phyloP scores from a whole-genome alignment of 1,139 yeast species.

The Sugiyamaella pinicola region DNA sequence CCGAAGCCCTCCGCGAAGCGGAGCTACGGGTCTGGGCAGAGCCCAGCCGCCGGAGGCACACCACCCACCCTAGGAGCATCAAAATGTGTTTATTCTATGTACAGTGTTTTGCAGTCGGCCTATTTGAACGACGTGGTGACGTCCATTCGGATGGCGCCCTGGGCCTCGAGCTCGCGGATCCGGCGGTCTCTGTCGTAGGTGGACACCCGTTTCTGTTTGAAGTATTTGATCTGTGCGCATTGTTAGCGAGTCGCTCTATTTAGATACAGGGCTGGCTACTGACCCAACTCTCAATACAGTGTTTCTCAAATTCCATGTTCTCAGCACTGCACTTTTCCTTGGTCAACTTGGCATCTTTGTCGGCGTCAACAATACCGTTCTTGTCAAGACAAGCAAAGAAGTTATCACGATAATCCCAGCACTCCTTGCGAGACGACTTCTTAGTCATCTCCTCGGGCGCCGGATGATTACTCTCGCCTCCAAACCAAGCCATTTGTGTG shows the following conservation, averaged over 20 bases:
- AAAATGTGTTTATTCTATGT: constrained; percentile 13
- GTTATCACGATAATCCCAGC: constrained; percentile 70
- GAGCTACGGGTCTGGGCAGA: too few relatives aligned
- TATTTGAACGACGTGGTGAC: constrained; percentile 30
- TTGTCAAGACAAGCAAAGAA: constrained; percentile 62
- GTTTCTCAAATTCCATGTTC: constrained; percentile 51
- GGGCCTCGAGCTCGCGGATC: constrained; percentile 54
- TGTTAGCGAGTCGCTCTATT: constrained; percentile 4
- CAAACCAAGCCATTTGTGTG: constrained; percentile 45
- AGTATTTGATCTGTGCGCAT: constrained; percentile 49
- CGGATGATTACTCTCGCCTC: constrained; percentile 32
- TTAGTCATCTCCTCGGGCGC: constrained; percentile 51
- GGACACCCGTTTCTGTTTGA: constrained; percentile 64
- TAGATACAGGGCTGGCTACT: constrained; percentile 11
- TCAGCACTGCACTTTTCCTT: constrained; percentile 48
- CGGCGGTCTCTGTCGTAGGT: constrained; percentile 57
- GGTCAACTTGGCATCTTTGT: constrained; percentile 37
- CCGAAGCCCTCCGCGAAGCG: too few relatives aligned
- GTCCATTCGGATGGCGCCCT: constrained; percentile 47
- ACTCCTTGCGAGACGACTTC: constrained; percentile 52
- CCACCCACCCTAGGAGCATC: too few relatives aligned
- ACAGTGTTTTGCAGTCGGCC: constrained; percentile 9
- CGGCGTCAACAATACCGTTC: constrained; percentile 51
- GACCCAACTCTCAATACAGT: constrained; percentile 70
- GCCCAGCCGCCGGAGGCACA: too few relatives aligned